Base-by-base conservation (phyloP, 2,329 filamentous ascomycete genomes). In the Ilyonectria sp. region DNA sequence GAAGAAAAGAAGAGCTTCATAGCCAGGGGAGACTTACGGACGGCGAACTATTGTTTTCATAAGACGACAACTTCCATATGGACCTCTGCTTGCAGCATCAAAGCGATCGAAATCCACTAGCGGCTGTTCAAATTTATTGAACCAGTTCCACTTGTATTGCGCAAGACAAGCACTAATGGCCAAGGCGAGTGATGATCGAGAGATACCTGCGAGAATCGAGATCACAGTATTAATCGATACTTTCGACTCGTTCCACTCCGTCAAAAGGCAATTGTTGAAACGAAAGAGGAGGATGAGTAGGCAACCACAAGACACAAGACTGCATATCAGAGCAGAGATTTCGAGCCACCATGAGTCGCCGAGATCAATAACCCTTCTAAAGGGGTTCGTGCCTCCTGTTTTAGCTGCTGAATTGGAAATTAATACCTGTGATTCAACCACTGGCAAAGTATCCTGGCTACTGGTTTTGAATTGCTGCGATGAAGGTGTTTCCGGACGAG, bases 61-160 rank as follows among this genome's bases (percentile, higher is more conserved):
- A 0, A 72, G 49, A 6, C 70, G 67, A 0, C 62, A 6, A n/a
- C 64, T 65, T 3, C 69, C 70, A 57, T 57, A 70, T 2, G 69
- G 43, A 0, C 67, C 70, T 31, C 70, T 21, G 17, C 69, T 72
- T 1, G 69, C 67, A 7, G 68, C 69, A 54, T 71, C 67, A 6
- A 71, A 65, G 0, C 70, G 70, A 35, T 72, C 67, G 56, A 72
- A 71, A 17, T 66, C 65, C 0, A 70, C 40, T 3, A 72, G 23
- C 0, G 67, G 62, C 1, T 60, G 60, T 0, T 46, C 19, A 13
- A 47, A 19, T 10, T 37, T 35, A 2, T n/a, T 54, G 5, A 63
- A 2, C 69, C 67, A 72, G 13, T 67, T 71, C 70, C 70, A 72
- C n/a, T 71, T 71, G 10, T 6, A 6, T 13, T 40, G 35, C 4